A percentile compares a stretch with the other conserved stretches of the same genome.
phyloP scores from a whole-genome alignment of 1,284 basidiomycete genomes.

The Agroathelia rolfsii region DNA sequence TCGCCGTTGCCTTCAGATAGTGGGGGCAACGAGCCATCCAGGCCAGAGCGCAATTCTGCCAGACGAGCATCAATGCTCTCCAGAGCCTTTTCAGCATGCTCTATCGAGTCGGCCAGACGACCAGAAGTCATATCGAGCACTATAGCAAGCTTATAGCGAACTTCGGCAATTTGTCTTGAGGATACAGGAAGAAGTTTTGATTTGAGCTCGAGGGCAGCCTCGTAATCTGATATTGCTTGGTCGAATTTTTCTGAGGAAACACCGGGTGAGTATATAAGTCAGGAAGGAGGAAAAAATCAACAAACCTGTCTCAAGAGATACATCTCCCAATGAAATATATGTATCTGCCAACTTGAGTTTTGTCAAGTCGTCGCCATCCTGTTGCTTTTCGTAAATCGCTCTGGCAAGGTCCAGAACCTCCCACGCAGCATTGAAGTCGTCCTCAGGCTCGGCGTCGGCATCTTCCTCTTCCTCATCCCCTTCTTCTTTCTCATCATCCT shows the following conservation, averaged over 20 bases:
- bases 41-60: slow-evolving; percentile 48
- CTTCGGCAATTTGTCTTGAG: slow-evolving; percentile 81
- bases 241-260: slow-evolving; percentile 75
- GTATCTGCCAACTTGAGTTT: slow-evolving; percentile 77
- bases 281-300: slow-evolving; percentile 6
- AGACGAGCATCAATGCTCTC: slow-evolving; percentile 66
- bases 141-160: slow-evolving; percentile 84
- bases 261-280: slow-evolving; percentile 6
- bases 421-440: slow-evolving; percentile 93
- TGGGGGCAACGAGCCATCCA: slow-evolving; percentile 28
- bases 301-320: slow-evolving; percentile 82
- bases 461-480: slow-evolving; percentile 43
- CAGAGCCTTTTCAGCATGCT: slow-evolving; percentile 69
- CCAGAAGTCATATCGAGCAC: slow-evolving; percentile 81
- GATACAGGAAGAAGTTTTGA: slow-evolving; percentile 60
- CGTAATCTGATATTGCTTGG: slow-evolving; percentile 80
- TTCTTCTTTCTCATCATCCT: slow-evolving; percentile 33
- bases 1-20: slow-evolving; percentile 22
- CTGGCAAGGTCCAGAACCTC: slow-evolving; percentile 84
- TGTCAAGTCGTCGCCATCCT: slow-evolving; percentile 43
- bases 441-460: slow-evolving; percentile 70
- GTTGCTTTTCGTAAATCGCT: slow-evolving; percentile 66
- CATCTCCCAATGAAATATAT: slow-evolving; percentile 77
- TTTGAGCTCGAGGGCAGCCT: slow-evolving; percentile 64
- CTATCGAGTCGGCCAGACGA: slow-evolving; percentile 68